Conservation (phyloP, 2,329 filamentous ascomycete species). For the Stenocarpella maydis region DNA sequence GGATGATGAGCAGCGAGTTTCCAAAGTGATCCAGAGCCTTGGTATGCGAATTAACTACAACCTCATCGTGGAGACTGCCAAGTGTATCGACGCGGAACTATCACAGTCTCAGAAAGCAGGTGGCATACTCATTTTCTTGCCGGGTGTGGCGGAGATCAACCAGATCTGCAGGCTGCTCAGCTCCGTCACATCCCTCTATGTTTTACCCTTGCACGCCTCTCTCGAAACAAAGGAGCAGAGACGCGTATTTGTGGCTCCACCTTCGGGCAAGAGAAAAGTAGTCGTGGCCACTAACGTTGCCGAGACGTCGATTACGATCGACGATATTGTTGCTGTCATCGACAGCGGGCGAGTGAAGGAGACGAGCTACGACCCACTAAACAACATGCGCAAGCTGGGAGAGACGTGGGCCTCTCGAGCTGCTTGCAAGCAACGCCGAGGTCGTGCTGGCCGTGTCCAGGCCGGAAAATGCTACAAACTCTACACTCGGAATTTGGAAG, state of each 20-base stretch:
- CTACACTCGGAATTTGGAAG: conserved; percentile 85
- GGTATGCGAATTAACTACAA: conserved; percentile 92
- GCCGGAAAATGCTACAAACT: conserved; percentile 95
- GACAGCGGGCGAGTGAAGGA: conserved; percentile 97
- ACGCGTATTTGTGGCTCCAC: conserved; percentile 80
- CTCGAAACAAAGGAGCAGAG: conserved; percentile 89
- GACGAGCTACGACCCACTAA: conserved; percentile 89
- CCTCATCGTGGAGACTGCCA: conserved; percentile 81
- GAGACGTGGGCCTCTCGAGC: conserved; percentile 96
- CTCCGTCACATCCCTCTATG: conserved; percentile 70
- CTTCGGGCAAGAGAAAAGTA: conserved; percentile 85
- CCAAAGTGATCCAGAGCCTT: conserved; percentile 74
- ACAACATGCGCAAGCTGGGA: conserved; percentile 92
- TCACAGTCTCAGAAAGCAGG: conserved; percentile 71
- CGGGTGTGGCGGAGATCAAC: conserved; percentile 91
- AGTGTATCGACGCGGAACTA: conserved; percentile 81
- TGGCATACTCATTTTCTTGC: conserved; percentile 94
- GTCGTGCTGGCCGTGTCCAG: conserved; percentile 91
- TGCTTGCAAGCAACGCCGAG: conserved; percentile 92
- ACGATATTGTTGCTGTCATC: conserved; percentile 95
- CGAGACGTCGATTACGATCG: conserved; percentile 98
- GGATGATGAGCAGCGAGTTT: conserved; percentile 51
- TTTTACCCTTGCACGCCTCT: conserved; percentile 90
- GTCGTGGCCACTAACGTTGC: conserved; percentile 97
- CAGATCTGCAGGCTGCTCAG: conserved; percentile 76